phyloP scores from a whole-genome alignment of 2,329 filamentous ascomycete genomes.

The Aureobasidium zeae region DNA sequence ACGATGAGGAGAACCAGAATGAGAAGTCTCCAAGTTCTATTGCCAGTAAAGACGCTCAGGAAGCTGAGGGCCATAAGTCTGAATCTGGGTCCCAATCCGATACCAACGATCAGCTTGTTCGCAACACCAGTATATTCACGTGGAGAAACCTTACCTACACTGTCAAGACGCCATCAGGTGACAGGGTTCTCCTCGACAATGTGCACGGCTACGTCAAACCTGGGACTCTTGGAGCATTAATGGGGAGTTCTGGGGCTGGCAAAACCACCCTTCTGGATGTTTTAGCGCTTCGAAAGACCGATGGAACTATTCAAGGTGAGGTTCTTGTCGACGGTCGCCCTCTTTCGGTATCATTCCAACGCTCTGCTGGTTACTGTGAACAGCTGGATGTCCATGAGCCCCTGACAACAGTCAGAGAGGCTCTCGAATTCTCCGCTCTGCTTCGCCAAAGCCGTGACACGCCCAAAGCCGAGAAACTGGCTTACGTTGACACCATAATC shows the following conservation, averaged over 20 bases:
- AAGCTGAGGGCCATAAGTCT: neutral
- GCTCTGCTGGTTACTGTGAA: conserved; percentile 47
- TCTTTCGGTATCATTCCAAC: conserved; percentile 39
- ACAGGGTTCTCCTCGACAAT: conserved; percentile 45
- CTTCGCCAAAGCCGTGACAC: conserved; percentile 53
- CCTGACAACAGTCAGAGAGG: conserved; percentile 57
- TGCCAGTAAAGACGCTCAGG: conserved; percentile 8
- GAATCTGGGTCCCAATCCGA: conserved; percentile 4
- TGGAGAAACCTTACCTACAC: conserved; percentile 82
- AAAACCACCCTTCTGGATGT: conserved; percentile 34
- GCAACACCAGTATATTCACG: conserved; percentile 45
- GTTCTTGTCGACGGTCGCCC: conserved; percentile 38
- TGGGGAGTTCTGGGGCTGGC: conserved; percentile 62
- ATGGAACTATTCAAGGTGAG: conserved; percentile 37
- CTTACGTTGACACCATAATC: conserved; percentile 57
- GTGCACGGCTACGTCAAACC: conserved; percentile 67
- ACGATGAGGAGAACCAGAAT: conserved; percentile 34
- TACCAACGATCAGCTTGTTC: conserved; percentile 17
- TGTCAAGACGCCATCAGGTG: conserved; percentile 42
- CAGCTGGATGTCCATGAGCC: conserved; percentile 61
- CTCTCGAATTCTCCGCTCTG: conserved; percentile 55
- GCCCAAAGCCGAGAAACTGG: conserved; percentile 52
- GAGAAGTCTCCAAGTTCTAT: conserved; percentile 19
- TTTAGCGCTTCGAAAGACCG: conserved; percentile 37
- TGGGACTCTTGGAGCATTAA: conserved; percentile 66